Percentiles rank a stretch among this genome's conserved stretches.
These are phyloP conservation scores for Clitoria ternatea DNA, from an alignment of 306 rosid species.

Conservation along the genomic window DNA sequence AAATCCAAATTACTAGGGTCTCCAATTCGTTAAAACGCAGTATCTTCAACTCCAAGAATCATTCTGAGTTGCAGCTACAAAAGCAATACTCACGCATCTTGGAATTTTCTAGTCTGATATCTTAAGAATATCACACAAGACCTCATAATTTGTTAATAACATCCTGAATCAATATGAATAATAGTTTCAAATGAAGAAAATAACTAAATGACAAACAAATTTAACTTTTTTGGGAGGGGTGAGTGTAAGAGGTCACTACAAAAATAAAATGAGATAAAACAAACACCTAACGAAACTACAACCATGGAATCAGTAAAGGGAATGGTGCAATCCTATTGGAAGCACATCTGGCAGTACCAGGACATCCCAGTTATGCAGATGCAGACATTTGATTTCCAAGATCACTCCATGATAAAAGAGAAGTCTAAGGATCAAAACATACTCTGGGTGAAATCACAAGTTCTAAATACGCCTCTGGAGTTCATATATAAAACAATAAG, in stretches of 20 bases:
- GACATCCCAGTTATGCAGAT: neutral
- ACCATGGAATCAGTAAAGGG: neutral
- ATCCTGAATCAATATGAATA: neutral
- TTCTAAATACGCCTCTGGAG: conserved; percentile 3
- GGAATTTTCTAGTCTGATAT: neutral
- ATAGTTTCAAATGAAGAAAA: conserved; percentile 4
- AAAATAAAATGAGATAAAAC: neutral
- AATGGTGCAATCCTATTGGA: neutral
- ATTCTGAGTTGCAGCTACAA: neutral
- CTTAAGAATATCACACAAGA: neutral
- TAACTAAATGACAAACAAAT: neutral
- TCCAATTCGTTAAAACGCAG: neutral
- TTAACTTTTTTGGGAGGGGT: neutral
- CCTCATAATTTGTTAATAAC: neutral
- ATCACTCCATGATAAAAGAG: conserved; percentile 5
- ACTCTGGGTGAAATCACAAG: neutral
- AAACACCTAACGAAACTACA: neutral
- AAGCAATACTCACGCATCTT: neutral
- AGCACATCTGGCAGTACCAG: neutral
- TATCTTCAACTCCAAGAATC: neutral
- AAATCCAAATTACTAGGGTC: neutral
- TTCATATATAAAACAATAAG: neutral
- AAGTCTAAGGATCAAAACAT: neutral
- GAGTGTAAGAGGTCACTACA: neutral
- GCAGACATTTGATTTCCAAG: neutral